These are phyloP conservation scores for Fraxinus xanthoxyloides DNA, from an alignment of 305 asterid genomes.

Conservation along the genomic window DNA sequence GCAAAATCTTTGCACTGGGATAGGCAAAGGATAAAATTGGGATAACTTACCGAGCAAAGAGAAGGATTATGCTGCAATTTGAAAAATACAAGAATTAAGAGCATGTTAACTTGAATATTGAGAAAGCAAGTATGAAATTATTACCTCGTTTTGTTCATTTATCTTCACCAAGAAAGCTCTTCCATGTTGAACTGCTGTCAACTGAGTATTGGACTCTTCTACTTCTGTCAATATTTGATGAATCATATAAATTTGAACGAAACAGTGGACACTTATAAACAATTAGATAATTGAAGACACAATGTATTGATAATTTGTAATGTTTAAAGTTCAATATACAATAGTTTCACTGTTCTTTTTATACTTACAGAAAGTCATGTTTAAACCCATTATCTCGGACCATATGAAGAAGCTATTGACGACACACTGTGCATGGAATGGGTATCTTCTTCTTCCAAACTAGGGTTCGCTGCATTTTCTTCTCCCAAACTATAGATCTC, in stretches of 20 bases:
- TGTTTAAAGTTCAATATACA: not conserved
- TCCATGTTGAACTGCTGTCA: not conserved
- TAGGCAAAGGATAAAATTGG: not conserved
- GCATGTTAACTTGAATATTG: not conserved
- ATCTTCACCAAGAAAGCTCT: not conserved
- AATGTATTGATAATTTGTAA: not conserved
- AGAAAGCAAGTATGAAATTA: not conserved
- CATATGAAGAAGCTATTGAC: slow-evolving; percentile 7
- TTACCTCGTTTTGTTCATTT: not conserved
- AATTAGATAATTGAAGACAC: not conserved
- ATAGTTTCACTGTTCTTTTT: not conserved
- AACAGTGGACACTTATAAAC: not conserved
- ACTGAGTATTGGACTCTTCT: not conserved
- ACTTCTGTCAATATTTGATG: not conserved
- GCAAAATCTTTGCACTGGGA: not conserved
- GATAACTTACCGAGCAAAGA: not conserved
- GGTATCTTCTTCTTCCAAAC: slow-evolving; percentile 8
- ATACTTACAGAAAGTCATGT: not conserved
- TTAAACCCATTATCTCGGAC: slow-evolving; percentile 3
- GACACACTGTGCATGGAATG: slow-evolving; percentile 5
- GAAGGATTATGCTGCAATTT: not conserved
- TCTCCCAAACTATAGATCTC: not conserved
- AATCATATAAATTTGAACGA: not conserved
- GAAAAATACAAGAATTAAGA: not conserved
- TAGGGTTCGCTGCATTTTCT: not conserved